Evolutionary conservation across 768 basidiomycete species (phyloP).

Genomic region (Pleurotus tuber-regium): DNA sequence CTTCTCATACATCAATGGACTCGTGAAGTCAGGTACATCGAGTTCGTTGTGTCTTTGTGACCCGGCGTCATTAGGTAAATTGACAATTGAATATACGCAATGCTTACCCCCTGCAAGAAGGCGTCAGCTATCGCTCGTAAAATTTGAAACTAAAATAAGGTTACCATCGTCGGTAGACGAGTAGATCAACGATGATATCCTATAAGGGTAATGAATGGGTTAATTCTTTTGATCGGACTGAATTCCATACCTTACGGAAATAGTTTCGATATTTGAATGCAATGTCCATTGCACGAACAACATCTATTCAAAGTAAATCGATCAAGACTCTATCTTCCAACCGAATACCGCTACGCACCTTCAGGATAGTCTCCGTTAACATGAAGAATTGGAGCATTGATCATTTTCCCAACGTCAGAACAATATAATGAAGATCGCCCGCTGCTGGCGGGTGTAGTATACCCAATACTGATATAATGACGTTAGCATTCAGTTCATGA

Average conservation of each 20-base stretch:
- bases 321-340: background rate
- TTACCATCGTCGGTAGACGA: constrained; percentile 85
- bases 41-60: constrained; percentile 80
- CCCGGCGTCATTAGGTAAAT: no score
- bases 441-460: constrained; percentile 83
- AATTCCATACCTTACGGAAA: constrained; percentile 74
- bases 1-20: constrained; percentile 88
- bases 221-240: no score
- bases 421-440: constrained; percentile 87
- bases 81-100: no score
- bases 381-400: constrained; percentile 84
- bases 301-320: constrained; percentile 46
- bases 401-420: constrained; percentile 87
- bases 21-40: constrained; percentile 83
- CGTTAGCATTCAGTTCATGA: no score
- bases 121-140: background rate
- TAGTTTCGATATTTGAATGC: constrained; percentile 85
- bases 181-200: constrained; percentile 86
- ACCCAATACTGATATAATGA: constrained; percentile 67
- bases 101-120: constrained; percentile 37
- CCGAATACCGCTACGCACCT: constrained; percentile 42
- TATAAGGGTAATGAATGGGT: no score
- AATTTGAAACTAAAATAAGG: constrained; percentile 15
- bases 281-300: constrained; percentile 80
- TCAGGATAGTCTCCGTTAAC: constrained; percentile 92